Conservation (phyloP, 106 monocot genomes). For the Chionographis japonica region DNA sequence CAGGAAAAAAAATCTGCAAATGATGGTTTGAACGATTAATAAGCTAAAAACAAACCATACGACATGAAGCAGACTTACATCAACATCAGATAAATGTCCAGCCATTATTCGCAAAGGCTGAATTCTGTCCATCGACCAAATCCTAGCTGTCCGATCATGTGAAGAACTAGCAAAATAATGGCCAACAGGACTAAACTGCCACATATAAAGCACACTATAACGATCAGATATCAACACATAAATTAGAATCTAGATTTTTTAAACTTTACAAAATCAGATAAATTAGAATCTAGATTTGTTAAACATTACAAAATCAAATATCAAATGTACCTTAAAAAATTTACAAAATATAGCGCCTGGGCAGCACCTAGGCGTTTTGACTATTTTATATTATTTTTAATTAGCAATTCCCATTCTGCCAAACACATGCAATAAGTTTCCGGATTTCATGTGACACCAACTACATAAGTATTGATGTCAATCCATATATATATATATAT, state of each 20-base stretch:
- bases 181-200: slow-evolving; percentile 94
- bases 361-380: too few relatives aligned
- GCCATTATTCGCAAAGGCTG: slow-evolving; percentile 97
- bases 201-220: slow-evolving; percentile 2
- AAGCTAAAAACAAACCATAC: background rate
- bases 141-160: slow-evolving; percentile 96
- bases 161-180: slow-evolving; percentile 96
- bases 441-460: too few relatives aligned
- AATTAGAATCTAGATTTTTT: background rate
- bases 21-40: background rate
- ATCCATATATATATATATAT: too few relatives aligned
- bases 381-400: too few relatives aligned
- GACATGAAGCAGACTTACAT: slow-evolving; percentile 56
- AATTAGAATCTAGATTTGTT: too few relatives aligned
- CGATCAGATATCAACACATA: background rate
- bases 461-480: too few relatives aligned
- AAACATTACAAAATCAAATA: too few relatives aligned
- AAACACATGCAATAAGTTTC: too few relatives aligned
- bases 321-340: too few relatives aligned
- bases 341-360: too few relatives aligned
- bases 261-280: too few relatives aligned
- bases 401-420: too few relatives aligned
- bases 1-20: background rate
- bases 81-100: slow-evolving; percentile 99
- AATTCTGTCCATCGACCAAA: slow-evolving; percentile 98